Evolutionary conservation across 2,329 filamentous ascomycete species (phyloP), one percentile per base, ranked within the genome.

Genomic region (Sporothrix protearum): DNA sequence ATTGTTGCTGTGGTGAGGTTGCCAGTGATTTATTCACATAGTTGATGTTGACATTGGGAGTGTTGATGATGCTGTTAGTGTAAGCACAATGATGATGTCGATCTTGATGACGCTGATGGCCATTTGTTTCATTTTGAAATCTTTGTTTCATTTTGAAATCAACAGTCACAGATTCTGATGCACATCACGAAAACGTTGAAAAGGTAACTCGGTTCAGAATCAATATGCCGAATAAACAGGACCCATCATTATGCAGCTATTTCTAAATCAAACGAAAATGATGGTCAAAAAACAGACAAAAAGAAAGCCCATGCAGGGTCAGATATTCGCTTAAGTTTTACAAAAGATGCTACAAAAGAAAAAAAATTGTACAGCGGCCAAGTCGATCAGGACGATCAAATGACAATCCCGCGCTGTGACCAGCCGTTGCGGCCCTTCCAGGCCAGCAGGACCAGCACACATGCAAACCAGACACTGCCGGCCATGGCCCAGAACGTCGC

Each of bases 401-500:
- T 87, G 22, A 93, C 86, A 78, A 97, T 89, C 0, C 92, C 92
- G 72, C 92, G 87, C 77, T 86, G 86, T 74, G 85, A 86, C 94
- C 94, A 97, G 0, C 92, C 92, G 28, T 86, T 85, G 71, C 82
- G 87, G 1, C 92, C 92, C 79, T 91, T 91, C 94, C 94, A 97
- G 7, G 94, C 94, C 85, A 88, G 91, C 19, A 90, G 74, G 82
- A 95, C 91, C 76, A 93, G 80, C 2, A 83, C 84, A 77, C 92
- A 90, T 0, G 93, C 94, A 49, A 92, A 75, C 89, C 91, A 94
- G 0, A 96, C 91, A 74, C 91, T 94, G 0, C 87, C 81, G 0
- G 91, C 90, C 86, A 97, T 93, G 0, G 91, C 92, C 94, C 94
- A 97, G 75, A 95, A 96, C 0, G 92, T 92, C 0, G 84, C 78